Conservation (phyloP, 78 protist species). For the Emiliania huxleyi region DNA sequence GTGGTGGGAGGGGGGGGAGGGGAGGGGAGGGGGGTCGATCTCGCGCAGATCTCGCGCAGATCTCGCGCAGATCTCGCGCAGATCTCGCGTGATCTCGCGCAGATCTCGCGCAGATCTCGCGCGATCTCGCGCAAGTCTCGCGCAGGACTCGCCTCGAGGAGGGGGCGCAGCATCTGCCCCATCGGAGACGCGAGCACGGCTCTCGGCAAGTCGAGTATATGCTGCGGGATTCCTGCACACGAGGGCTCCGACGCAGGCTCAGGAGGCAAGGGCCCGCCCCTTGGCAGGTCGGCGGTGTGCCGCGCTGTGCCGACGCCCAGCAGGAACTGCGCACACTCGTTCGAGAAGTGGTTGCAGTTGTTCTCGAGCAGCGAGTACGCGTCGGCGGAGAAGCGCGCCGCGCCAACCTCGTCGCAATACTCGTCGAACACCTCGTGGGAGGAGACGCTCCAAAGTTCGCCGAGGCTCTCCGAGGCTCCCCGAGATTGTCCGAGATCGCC, state of each 20-base stretch:
- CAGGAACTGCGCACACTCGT: slow-evolving; percentile 44
- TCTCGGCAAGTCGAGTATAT: not conserved
- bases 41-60: too few species aligned
- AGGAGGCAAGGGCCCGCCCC: not conserved
- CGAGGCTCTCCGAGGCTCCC: too few species aligned
- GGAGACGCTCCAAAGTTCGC: too few species aligned
- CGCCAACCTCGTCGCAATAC: not conserved
- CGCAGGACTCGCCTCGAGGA: too few species aligned
- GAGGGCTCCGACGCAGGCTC: too few species aligned
- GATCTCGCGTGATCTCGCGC: too few species aligned
- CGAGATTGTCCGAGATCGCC: too few species aligned
- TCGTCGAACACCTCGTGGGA: slow-evolving; percentile 43
- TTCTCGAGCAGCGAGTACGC: slow-evolving; percentile 43
- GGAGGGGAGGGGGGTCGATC: too few species aligned
- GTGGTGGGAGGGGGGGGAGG: too few species aligned
- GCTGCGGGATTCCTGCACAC: not conserved
- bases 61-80: too few species aligned
- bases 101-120: too few species aligned
- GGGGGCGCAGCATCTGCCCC: not conserved
- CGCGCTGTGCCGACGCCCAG: not conserved
- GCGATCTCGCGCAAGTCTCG: too few species aligned
- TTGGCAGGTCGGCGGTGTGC: not conserved
- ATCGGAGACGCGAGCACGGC: not conserved
- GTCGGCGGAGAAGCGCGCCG: not conserved
- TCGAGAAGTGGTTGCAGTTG: slow-evolving; percentile 67